phyloP scores from a whole-genome alignment of 345 rosid species.

The Lagerstroemia speciosa region DNA sequence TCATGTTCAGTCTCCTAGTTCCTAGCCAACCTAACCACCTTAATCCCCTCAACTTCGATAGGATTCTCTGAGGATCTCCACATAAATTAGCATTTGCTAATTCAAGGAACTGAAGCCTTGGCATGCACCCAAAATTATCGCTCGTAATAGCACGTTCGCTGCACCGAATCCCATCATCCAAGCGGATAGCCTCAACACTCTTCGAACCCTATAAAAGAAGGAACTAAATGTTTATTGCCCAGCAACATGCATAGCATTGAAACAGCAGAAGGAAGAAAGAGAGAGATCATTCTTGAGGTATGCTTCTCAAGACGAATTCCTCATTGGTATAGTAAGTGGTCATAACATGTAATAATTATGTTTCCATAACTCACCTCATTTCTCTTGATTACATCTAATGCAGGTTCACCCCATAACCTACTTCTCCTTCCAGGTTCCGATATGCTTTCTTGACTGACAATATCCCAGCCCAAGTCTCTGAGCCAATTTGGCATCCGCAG shows the following conservation, averaged over 20 bases:
- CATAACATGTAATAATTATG: too few relatives aligned
- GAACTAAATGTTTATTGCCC: not conserved
- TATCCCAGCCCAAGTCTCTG: not conserved
- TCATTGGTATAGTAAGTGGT: too few relatives aligned
- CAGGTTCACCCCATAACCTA: conserved; percentile 4
- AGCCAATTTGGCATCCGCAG: conserved; percentile 6
- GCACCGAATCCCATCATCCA: not conserved
- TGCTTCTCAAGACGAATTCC: too few relatives aligned
- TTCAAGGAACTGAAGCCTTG: not conserved
- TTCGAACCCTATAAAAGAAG: not conserved
- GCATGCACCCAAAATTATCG: not conserved
- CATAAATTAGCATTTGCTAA: not conserved
- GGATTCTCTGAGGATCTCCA: not conserved
- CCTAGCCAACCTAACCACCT: conserved; percentile 7
- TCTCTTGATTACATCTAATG: fast-evolving
- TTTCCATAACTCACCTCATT: not conserved
- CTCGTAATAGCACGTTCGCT: not conserved
- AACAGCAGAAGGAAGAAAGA: not conserved
- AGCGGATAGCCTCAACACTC: not conserved
- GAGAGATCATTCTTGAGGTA: too few relatives aligned
- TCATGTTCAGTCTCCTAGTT: not conserved
- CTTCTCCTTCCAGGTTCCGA: not conserved
- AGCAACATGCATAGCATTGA: not conserved
- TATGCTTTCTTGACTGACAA: not conserved
- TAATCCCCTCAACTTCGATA: not conserved